Evolutionary conservation across 2,329 filamentous ascomycete species (phyloP).

Genomic region (Diaporthe velutina): DNA sequence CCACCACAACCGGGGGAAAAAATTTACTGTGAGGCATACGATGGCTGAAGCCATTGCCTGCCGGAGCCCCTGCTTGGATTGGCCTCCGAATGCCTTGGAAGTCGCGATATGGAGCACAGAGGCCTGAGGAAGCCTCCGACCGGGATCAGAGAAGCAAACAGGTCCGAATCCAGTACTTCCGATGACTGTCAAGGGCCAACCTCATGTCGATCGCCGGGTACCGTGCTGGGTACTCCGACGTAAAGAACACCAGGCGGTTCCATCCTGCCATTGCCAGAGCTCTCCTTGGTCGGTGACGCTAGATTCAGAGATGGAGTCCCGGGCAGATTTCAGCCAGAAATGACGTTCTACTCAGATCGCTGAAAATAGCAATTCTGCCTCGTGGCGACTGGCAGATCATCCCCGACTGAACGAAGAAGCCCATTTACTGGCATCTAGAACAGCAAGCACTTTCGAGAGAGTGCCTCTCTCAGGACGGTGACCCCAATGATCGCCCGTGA

Average conservation of each 20-base stretch:
- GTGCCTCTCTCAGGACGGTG: conserved; percentile 1
- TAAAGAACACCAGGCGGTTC: background rate
- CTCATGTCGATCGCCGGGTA: background rate
- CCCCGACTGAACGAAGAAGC: background rate
- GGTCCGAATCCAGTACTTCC: background rate
- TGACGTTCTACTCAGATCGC: conserved; percentile 12
- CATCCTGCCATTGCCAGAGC: background rate
- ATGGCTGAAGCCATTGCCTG: background rate
- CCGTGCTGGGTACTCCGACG: background rate
- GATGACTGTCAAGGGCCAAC: too few species aligned
- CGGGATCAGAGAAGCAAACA: conserved; percentile 14
- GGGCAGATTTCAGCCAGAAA: conserved; percentile 4
- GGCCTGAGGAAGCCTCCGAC: background rate
- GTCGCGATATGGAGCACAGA: background rate
- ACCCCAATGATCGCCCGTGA: conserved; percentile 23
- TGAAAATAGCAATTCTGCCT: background rate
- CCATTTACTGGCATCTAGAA: conserved; percentile 19
- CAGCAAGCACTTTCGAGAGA: background rate
- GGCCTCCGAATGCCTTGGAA: background rate
- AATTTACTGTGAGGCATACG: background rate
- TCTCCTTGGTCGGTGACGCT: background rate
- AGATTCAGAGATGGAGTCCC: background rate
- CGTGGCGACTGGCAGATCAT: conserved; percentile 11
- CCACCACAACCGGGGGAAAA: background rate
- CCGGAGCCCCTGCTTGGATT: background rate